Evolutionary conservation across 2,329 filamentous ascomycete species (phyloP), one percentile per base, ranked within the genome.

Genomic region (Scopulariopsis brevicaulis): DNA sequence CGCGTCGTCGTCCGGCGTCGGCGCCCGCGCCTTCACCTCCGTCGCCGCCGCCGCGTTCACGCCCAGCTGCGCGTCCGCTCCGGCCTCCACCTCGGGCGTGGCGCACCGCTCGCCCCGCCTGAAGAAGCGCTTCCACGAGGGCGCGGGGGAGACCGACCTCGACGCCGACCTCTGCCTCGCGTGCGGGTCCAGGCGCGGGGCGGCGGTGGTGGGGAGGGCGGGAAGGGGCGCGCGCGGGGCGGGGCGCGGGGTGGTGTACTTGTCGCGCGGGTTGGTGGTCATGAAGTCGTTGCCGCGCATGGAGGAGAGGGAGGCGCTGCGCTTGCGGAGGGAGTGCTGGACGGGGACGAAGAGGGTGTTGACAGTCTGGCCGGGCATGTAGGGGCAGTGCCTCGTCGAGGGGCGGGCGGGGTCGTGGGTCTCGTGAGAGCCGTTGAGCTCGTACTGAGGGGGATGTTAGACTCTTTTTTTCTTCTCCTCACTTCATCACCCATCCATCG

Each of bases 281-380:
- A 83, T 87, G 64, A 81, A 80, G 63, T 85, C 79, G 57, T 78
- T 75, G 51, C 73, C 76, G 55, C 76, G 72, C 55, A 85, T 72
- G 7, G 84, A 86, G 64, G 75, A 84, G 63, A 83, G 75, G 4
- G 87, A 91, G 59, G 78, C 82, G 65, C 85, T 87, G 61, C 86
- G 81, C 60, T 77, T 72, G 60, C 83, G 77, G 61, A 76, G 72
- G 50, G 77, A 73, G 62, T 80, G 79, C 69, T 96, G 87, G 37
- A 83, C 75, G 15, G 93, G 93, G 12, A 97, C 83, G 58, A 88
- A 84, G 58, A 97, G 75, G 15, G 90, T 82, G 72, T 97, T 96
- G 68, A 96, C 83, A 2, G 81, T 81, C 70, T 96, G 93, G 15
- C 93, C 93, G 3, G 93, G 93, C 28, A 96, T 79, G 62, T 93